These are phyloP conservation scores for Euphorbia pulcherrima DNA, from an alignment of 345 rosid species.

Conservation along the genomic window DNA sequence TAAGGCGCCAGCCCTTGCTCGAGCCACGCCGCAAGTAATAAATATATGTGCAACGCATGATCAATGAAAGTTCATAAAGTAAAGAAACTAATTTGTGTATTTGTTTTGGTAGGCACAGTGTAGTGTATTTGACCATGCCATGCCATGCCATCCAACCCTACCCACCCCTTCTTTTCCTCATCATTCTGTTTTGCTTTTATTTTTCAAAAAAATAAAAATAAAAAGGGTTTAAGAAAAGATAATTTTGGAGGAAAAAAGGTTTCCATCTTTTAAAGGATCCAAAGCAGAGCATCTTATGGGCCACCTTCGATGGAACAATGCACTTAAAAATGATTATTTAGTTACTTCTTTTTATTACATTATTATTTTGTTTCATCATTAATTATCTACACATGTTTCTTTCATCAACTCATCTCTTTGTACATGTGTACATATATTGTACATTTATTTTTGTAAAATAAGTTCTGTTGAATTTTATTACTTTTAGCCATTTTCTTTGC, in stretches of 20 bases:
- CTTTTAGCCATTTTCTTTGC: no score
- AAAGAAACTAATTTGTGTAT: not conserved
- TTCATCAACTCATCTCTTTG: no score
- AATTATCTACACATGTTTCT: not conserved
- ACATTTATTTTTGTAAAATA: no score
- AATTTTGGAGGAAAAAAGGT: not conserved
- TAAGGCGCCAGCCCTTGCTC: no score
- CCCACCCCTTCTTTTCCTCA: not conserved
- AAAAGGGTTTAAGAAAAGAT: not conserved
- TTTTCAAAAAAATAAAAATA: not conserved
- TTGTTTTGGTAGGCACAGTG: not conserved
- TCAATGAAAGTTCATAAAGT: no score
- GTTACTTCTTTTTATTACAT: not conserved
- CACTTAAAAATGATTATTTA: not conserved
- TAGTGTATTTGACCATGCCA: not conserved
- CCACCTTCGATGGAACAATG: not conserved
- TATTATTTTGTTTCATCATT: not conserved
- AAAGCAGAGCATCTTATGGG: conserved; percentile 9
- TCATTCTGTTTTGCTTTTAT: not conserved
- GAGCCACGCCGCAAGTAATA: no score
- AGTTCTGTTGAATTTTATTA: no score
- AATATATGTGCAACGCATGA: no score
- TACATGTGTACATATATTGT: no score
- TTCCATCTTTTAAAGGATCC: conserved; percentile 20
- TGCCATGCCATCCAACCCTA: no score